These are phyloP conservation scores for Pezicula carpinea DNA, from an alignment of 2,329 filamentous ascomycete species.

Conservation along the genomic window DNA sequence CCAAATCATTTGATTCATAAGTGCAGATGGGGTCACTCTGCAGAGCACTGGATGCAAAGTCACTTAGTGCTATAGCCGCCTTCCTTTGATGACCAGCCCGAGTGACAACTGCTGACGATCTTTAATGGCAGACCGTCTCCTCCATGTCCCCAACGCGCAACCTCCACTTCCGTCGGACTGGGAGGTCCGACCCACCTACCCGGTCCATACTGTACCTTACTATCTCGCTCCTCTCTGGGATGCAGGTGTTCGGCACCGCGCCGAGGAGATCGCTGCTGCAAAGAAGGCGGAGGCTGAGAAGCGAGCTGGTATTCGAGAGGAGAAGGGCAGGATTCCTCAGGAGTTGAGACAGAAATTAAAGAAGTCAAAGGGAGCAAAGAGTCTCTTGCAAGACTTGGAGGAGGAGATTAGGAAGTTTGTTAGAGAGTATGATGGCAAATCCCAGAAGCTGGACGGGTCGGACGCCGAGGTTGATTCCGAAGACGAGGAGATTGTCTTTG, in stretches of 20 bases:
- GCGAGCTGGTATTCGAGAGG: conserved; percentile 26
- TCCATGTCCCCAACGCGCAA: conserved; percentile 80
- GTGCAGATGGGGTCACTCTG: too few relatives aligned
- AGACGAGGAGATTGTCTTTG: conserved; percentile 90
- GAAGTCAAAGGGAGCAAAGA: conserved; percentile 69
- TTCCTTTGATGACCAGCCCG: conserved; percentile 5
- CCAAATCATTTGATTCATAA: too few relatives aligned
- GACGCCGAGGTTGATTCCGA: conserved; percentile 43
- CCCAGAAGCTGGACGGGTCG: conserved; percentile 38
- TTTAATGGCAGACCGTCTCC: conserved; percentile 63
- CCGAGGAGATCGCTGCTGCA: conserved; percentile 41
- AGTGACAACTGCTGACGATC: conserved; percentile 6
- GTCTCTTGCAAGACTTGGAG: conserved; percentile 79
- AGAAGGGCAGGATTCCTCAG: conserved; percentile 62
- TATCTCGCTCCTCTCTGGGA: conserved; percentile 88
- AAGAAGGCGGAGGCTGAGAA: conserved; percentile 32
- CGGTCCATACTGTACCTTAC: conserved; percentile 76
- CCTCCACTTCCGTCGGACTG: conserved; percentile 81
- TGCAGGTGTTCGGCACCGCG: conserved; percentile 46
- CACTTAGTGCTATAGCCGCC: conserved; percentile 10
- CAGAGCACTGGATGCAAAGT: neutral
- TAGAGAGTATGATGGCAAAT: conserved; percentile 50
- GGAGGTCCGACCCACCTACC: conserved; percentile 76
- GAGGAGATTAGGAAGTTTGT: conserved; percentile 77
- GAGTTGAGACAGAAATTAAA: conserved; percentile 79